phyloP scores from a whole-genome alignment of 108 stramenopile species.

The Skeletonema costatum region DNA sequence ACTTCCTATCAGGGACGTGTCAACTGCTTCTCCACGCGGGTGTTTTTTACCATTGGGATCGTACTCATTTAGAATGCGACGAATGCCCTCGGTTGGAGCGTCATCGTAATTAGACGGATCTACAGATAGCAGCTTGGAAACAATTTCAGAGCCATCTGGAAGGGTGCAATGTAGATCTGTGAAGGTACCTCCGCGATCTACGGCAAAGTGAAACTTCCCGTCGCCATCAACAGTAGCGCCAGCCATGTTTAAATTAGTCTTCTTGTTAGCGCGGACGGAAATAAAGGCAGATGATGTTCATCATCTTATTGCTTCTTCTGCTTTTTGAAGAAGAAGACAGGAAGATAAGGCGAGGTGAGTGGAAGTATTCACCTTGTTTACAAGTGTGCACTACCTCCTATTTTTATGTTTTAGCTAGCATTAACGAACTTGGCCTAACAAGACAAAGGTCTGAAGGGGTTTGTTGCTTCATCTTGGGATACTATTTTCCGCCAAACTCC shows the following conservation, averaged over 20 bases:
- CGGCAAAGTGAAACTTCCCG: constrained; percentile 88
- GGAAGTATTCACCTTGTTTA: too few relatives aligned
- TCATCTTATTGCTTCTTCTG: too few relatives aligned
- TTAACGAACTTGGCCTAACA: too few relatives aligned
- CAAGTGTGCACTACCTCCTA: too few relatives aligned
- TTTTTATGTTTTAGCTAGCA: too few relatives aligned
- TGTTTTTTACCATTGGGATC: constrained; percentile 60
- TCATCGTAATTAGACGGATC: constrained; percentile 95
- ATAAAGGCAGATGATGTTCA: too few relatives aligned
- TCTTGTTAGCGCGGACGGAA: too few relatives aligned
- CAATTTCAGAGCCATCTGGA: constrained; percentile 66
- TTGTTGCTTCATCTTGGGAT: too few relatives aligned
- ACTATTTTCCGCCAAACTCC: too few relatives aligned
- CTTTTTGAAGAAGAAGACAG: too few relatives aligned
- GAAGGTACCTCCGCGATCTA: constrained; percentile 98
- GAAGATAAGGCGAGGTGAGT: too few relatives aligned
- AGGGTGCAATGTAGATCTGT: constrained; percentile 90
- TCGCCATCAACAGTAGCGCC: constrained; percentile 33
- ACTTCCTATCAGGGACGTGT: constrained; percentile 78
- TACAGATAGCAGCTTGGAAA: constrained; percentile 90
- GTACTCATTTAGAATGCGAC: constrained; percentile 85
- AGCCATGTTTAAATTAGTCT: neutral
- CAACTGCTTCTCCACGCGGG: constrained; percentile 68
- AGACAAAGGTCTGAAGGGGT: too few relatives aligned
- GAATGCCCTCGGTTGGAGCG: constrained; percentile 98